Evolutionary conservation across 164 flowering plant species (phyloP).

Genomic region (Kingdonia uniflora): DNA sequence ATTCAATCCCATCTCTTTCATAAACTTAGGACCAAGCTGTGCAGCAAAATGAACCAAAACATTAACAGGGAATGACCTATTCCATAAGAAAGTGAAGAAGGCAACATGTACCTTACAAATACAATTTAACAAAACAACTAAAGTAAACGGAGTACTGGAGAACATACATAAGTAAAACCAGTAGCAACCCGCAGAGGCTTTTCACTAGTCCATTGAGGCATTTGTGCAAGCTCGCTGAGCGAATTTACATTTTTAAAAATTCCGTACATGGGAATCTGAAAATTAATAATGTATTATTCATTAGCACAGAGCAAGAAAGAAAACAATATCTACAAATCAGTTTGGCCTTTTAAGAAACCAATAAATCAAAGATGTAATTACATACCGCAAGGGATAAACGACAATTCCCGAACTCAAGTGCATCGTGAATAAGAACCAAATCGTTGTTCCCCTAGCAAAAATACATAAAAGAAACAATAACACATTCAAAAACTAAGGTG

Average conservation of each 20-base stretch:
- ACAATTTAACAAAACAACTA: neutral
- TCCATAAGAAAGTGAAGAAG: no score
- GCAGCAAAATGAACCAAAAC: neutral
- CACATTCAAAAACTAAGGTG: no score
- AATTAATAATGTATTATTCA: conserved; percentile 1
- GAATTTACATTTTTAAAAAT: conserved; percentile 93
- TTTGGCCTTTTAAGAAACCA: neutral
- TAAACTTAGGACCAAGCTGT: conserved; percentile 85
- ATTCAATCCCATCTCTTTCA: conserved; percentile 72
- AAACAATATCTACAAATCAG: neutral
- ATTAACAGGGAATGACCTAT: no score
- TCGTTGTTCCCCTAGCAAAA: conserved; percentile 60
- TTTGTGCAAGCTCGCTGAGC: conserved; percentile 63
- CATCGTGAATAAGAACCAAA: conserved; percentile 81
- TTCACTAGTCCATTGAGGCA: conserved; percentile 95
- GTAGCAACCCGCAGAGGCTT: conserved; percentile 93
- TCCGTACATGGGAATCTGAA: conserved; percentile 89
- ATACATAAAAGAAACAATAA: conserved; percentile 1
- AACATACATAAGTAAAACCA: conserved; percentile 77
- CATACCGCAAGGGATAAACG: conserved; percentile 84
- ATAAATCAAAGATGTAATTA: conserved; percentile 5
- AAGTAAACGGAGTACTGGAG: neutral
- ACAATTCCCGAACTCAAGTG: conserved; percentile 87
- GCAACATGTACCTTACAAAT: no score
- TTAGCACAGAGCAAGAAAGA: conserved; percentile 1